Evolutionary conservation across 2,329 filamentous ascomycete species (phyloP).

Genomic region (Nectriaceae sp.): DNA sequence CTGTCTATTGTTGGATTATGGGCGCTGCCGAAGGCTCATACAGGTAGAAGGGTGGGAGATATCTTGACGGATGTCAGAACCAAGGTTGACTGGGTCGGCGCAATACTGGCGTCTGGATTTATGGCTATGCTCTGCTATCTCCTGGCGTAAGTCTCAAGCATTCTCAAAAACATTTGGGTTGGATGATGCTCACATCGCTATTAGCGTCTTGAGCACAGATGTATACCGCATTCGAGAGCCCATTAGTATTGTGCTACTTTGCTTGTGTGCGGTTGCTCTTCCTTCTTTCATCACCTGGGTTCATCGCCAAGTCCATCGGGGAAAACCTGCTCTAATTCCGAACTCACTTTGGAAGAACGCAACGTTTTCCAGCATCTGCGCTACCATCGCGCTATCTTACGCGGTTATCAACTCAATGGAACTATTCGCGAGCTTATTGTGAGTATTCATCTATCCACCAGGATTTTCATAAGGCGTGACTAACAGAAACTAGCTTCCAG

Average conservation of each 20-base stretch:
- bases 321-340: slow-evolving; percentile 58
- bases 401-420: slow-evolving; percentile 50
- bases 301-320: slow-evolving; percentile 44
- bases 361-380: slow-evolving; percentile 57
- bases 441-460: slow-evolving; percentile 20
- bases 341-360: slow-evolving; percentile 62
- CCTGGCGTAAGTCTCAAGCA: slow-evolving; percentile 45
- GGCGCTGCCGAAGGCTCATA: slow-evolving; percentile 33
- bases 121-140: slow-evolving; percentile 54
- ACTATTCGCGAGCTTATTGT: slow-evolving; percentile 51
- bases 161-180: not conserved
- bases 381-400: slow-evolving; percentile 48
- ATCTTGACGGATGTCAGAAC: slow-evolving; percentile 24
- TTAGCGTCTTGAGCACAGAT: slow-evolving; percentile 39
- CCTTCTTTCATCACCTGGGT: slow-evolving; percentile 58
- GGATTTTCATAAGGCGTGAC: too few species aligned
- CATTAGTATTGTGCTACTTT: slow-evolving; percentile 47
- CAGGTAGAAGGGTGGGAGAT: slow-evolving; percentile 24
- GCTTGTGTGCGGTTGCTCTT: slow-evolving; percentile 43
- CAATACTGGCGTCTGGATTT: slow-evolving; percentile 45
- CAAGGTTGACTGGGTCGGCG: slow-evolving; percentile 58
- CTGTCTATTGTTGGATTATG: slow-evolving; percentile 39
- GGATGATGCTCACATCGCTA: not conserved
- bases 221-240: slow-evolving; percentile 43
- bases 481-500: slow-evolving; percentile 47